Evolutionary conservation across 1,284 basidiomycete species (phyloP), one percentile per base, ranked within the genome.

Genomic region (Melampsora occidentalis): DNA sequence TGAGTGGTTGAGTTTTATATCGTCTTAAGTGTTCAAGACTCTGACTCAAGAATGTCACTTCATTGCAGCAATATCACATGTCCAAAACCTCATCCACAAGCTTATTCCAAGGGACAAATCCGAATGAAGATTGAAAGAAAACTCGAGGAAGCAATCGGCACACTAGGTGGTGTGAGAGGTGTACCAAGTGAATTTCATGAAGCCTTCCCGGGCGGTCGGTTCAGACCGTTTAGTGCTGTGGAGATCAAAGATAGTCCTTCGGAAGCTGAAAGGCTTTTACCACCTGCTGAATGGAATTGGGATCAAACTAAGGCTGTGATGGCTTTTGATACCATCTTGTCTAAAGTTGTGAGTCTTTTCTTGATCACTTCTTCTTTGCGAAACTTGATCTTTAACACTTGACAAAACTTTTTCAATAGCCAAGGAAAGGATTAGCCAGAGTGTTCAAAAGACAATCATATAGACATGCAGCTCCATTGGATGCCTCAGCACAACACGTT

Each of bases 151-250:
- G 92, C 91, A 0, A 91, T 96, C 80, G 93, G 94, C 66, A 69
- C 28, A 25, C 51, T 76, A 5, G 28, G 62, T 51, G 73, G 69
- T 20, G 31, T 46, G 5, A 67, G 39, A 72, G 70, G 76, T 18
- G 82, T 85, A 6, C 85, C 86, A 1, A 79, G 82, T 78, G 95
- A 97, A 83, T 92, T 96, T 85, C 94, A 94, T 82, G 92, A 97
- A 81, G 93, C 95, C 2, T 97, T 96, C 85, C 94, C 95, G 3
- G 91, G 90, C 1, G 93, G 94, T 42, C 80, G 82, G 59, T 85
- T 86, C 82, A 80, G 84, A 6, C 84, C 85, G 20, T 82, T 85
- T 53, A 81, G 80, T 79, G 65, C 66, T 18, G 73, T 76, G 12
- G 73, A 76, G 48, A 69, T 76, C 33, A 68, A 69, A 62, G 57